A percentile compares a stretch with the other conserved stretches of the same genome.
phyloP scores from a whole-genome alignment of 495 filamentous ascomycete species.

The Podospora anserina region DNA sequence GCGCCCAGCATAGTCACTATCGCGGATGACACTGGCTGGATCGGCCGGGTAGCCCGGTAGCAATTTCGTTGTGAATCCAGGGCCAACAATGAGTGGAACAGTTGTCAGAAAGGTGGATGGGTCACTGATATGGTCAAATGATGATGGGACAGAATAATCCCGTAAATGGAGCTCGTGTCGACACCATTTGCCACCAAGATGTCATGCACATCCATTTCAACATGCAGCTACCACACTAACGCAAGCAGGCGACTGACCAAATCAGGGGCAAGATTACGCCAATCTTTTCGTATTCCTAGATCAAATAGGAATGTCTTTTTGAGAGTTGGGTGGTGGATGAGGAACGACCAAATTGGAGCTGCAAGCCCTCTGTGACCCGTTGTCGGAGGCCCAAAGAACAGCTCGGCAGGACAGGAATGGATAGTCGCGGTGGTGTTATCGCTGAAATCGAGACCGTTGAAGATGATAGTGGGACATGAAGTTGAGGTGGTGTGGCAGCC shows the following conservation, averaged over 20 bases:
- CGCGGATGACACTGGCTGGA: constrained; percentile 37
- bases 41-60: constrained; percentile 53
- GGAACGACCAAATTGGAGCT: constrained; percentile 51
- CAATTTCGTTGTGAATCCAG: constrained; percentile 48
- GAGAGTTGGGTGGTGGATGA: constrained; percentile 49
- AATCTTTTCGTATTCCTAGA: constrained; percentile 56
- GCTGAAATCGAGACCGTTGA: constrained; percentile 53
- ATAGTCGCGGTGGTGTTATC: constrained; percentile 50
- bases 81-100: constrained; percentile 55
- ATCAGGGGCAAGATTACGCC: constrained; percentile 40
- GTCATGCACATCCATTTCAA: constrained; percentile 49
- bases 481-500: constrained; percentile 22
- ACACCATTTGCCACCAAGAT: constrained; percentile 48
- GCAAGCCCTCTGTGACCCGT: constrained; percentile 39
- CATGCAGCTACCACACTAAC: constrained; percentile 30
- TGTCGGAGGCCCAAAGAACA: constrained; percentile 46
- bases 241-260: constrained; percentile 27
- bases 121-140: constrained; percentile 63
- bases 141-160: constrained; percentile 57
- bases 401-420: constrained; percentile 26
- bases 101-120: constrained; percentile 47
- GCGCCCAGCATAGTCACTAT: constrained; percentile 43
- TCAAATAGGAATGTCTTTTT: constrained; percentile 55
- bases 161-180: constrained; percentile 48
- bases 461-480: constrained; percentile 47